Percentiles rank a stretch among this genome's conserved stretches.
phyloP scores from a whole-genome alignment of 805 yeast genomes.

The Zygotorulaspora florentina region DNA sequence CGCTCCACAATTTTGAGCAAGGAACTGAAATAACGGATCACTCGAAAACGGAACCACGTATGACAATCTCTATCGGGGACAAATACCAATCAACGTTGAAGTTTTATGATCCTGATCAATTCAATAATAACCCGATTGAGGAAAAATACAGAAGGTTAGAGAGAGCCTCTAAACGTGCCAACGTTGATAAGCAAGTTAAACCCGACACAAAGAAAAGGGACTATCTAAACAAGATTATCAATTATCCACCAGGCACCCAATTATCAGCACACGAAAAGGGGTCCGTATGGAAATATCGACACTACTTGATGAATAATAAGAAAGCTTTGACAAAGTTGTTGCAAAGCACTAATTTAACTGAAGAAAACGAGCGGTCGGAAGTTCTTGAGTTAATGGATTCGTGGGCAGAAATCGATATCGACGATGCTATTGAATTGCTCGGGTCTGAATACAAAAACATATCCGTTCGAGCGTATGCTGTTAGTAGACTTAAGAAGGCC shows the following conservation, averaged over 20 bases:
- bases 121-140: conserved; percentile 76
- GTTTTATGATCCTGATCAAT: conserved; percentile 68
- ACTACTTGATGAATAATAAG: conserved; percentile 65
- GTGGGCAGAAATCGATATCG: conserved; percentile 75
- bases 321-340: conserved; percentile 74
- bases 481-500: conserved; percentile 73
- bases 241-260: conserved; percentile 79
- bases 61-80: conserved; percentile 27
- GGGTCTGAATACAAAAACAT: conserved; percentile 73
- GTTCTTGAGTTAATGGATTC: conserved; percentile 66
- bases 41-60: conserved; percentile 32
- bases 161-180: conserved; percentile 72
- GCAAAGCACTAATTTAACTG: conserved; percentile 85
- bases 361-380: conserved; percentile 72
- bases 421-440: conserved; percentile 79
- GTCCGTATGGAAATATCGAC: conserved; percentile 85
- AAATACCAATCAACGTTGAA: conserved; percentile 33
- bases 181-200: conserved; percentile 77
- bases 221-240: conserved; percentile 62
- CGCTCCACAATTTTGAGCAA: conserved; percentile 45
- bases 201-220: conserved; percentile 83
- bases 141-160: conserved; percentile 79
- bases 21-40: conserved; percentile 27
- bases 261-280: conserved; percentile 80
- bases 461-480: conserved; percentile 81